These are phyloP conservation scores for Wallacemonas collosoma DNA, from an alignment of 208 protist species.

Conservation along the genomic window DNA sequence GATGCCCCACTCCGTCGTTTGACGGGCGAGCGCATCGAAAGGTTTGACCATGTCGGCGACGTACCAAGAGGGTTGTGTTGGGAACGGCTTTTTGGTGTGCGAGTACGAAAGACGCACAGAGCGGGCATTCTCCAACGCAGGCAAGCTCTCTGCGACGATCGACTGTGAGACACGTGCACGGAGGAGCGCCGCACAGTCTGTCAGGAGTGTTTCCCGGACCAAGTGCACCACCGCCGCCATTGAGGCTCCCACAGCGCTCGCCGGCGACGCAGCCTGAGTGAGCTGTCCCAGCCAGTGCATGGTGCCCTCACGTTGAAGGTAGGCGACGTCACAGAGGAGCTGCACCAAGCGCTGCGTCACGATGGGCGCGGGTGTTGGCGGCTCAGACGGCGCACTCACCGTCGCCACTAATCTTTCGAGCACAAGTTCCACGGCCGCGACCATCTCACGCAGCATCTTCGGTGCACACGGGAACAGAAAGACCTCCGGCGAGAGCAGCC, in stretches of 20 bases:
- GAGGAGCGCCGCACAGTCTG: neutral
- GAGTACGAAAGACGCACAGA: conserved; percentile 76
- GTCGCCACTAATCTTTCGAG: neutral
- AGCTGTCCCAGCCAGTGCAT: conserved; percentile 20
- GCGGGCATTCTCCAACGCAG: conserved; percentile 70
- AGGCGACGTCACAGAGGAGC: conserved; percentile 23
- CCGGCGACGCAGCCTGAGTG: conserved; percentile 18
- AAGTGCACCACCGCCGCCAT: conserved; percentile 15
- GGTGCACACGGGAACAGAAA: conserved; percentile 45
- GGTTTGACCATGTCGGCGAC: conserved; percentile 55
- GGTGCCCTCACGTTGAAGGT: conserved; percentile 6
- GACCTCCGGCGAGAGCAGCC: conserved; percentile 46
- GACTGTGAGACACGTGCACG: conserved; percentile 19
- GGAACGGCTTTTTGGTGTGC: conserved; percentile 68
- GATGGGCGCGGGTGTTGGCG: neutral
- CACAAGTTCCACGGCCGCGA: conserved; percentile 16
- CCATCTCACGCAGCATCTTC: conserved; percentile 40
- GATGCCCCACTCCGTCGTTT: conserved; percentile 25
- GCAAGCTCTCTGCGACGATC: conserved; percentile 31
- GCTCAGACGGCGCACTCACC: neutral
- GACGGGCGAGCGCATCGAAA: conserved; percentile 41
- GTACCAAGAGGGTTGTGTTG: conserved; percentile 77
- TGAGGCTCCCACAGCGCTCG: neutral
- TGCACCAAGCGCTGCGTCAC: conserved; percentile 3
- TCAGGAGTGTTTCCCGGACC: conserved; percentile 10